Evolutionary conservation across 768 basidiomycete genomes (phyloP), one percentile per base, ranked within the genome.

Genomic region (Tulasnella sp.): DNA sequence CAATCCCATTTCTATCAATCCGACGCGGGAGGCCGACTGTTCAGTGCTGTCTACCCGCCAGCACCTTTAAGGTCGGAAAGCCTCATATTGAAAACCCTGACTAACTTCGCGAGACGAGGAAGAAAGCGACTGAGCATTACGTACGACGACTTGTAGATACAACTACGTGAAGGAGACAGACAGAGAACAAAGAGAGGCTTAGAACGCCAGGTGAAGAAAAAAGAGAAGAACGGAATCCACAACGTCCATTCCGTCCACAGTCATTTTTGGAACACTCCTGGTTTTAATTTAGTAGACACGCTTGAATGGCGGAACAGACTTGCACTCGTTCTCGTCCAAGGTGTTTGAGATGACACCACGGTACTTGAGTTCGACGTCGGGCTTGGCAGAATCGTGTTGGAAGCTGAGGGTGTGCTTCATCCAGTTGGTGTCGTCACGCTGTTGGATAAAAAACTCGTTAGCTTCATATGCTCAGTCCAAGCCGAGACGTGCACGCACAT

Each of bases 231-330:
- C 26, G 5, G 52, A 29, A 14, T 29, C 26, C 14, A 59, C 9
- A 12, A 59, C n/a, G 19, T 26, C 14, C 22, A 12, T 29, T 29
- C 9, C 9, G 1, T 5, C 6, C 26, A 7, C 26, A 12, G 52
- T 29, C 6, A 37, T 29, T 65, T 64, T 36, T 22, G n/a, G 22
- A 65, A 35, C 5, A 65, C 35, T 37, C 32, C 35, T n/a, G 39
- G 11, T 65, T 17, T 62, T 29, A 22, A 34, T 65, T 40, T 75
- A 95, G 82, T 95, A 96, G 71, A 92, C 91, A 80, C 94, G 92
- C 86, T 96, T 96, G 88, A 97, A 97, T 16, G 96, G 96, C 75
- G 96, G 96, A 39, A 98, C 94, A 44, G 90, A 78, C 85, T 95
- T 96, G 90, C 95, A 96, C 83, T 98, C 96, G 77, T 87, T 90